A percentile compares a stretch with the other conserved stretches of the same genome.
phyloP scores from a whole-genome alignment of 192 early-diverging fungal genomes.

The Podila horticola region DNA sequence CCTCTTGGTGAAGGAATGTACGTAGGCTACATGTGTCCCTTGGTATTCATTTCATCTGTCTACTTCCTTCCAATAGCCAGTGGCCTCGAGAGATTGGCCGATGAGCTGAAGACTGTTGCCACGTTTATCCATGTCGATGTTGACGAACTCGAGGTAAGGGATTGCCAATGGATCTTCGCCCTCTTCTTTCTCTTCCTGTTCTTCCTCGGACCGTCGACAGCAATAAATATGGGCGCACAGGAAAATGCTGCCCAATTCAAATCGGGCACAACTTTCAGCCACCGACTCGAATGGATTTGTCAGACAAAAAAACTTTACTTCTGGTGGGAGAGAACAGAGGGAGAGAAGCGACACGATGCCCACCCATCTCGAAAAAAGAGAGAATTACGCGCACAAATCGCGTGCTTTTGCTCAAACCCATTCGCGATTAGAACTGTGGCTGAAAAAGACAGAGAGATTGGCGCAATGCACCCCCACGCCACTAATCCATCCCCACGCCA shows the following conservation, averaged over 20 bases:
- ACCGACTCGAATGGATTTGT: no score
- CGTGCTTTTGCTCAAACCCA: constrained; percentile 18
- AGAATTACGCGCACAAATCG: constrained; percentile 10
- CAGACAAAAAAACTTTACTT: not conserved
- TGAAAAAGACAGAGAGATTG: no score
- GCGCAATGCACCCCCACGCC: not conserved
- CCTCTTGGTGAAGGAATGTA: not conserved
- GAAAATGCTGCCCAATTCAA: no score
- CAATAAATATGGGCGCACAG: constrained; percentile 4
- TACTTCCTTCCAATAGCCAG: constrained; percentile 3
- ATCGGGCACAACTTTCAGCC: no score
- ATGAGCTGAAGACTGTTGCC: constrained; percentile 26
- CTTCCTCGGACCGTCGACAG: not conserved
- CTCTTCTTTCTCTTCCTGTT: not conserved
- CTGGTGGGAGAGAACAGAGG: not conserved
- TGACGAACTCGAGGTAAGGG: constrained; percentile 41
- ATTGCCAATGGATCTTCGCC: not conserved
- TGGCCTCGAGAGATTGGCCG: constrained; percentile 34
- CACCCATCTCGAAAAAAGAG: not conserved
- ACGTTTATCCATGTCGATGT: constrained; percentile 45
- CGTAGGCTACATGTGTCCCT: not conserved
- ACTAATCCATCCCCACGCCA: not conserved
- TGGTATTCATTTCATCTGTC: not conserved
- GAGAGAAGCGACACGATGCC: no score
- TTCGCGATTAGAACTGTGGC: not conserved